Evolutionary conservation across 345 rosid genomes (phyloP).

Genomic region (Durio zibethinus): DNA sequence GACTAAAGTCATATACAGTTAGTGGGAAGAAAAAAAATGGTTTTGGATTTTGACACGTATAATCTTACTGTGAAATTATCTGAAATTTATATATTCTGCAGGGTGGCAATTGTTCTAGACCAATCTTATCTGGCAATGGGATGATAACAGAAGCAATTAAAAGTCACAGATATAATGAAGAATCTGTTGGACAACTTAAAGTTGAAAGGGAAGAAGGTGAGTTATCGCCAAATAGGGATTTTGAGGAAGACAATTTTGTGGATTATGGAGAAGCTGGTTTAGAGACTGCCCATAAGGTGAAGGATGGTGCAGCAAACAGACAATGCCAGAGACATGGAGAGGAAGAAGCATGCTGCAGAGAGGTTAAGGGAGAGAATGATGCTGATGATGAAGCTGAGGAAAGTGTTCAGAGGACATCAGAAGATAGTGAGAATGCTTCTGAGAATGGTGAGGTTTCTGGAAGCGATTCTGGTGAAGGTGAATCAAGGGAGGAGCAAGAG

Average conservation of each 20-base stretch:
- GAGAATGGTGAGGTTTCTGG: constrained; percentile 90
- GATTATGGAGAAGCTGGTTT: constrained; percentile 59
- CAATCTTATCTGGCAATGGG: constrained; percentile 50
- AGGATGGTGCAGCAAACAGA: constrained; percentile 47
- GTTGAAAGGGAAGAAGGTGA: constrained; percentile 98
- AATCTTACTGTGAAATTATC: not conserved
- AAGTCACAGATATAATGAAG: constrained; percentile 50
- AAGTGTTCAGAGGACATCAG: constrained; percentile 81
- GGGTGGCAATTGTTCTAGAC: constrained; percentile 52
- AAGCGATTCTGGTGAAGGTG: constrained; percentile 82
- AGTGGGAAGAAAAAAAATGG: not conserved
- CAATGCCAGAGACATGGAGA: constrained; percentile 47
- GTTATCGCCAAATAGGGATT: constrained; percentile 90
- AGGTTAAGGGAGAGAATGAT: constrained; percentile 67
- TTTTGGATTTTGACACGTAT: constrained; percentile 8
- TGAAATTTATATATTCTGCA: constrained; percentile 29
- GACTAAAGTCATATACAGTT: not conserved
- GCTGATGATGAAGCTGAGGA: constrained; percentile 86
- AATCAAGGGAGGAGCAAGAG: constrained; percentile 78
- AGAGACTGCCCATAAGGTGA: constrained; percentile 50
- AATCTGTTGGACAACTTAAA: constrained; percentile 46
- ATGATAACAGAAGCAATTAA: constrained; percentile 39
- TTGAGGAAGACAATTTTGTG: constrained; percentile 84
- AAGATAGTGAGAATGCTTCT: constrained; percentile 82
- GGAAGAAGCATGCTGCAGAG: constrained; percentile 42